These are phyloP conservation scores for Priceomyces fermenticarens DNA, from an alignment of 805 yeast genomes.

Conservation along the genomic window DNA sequence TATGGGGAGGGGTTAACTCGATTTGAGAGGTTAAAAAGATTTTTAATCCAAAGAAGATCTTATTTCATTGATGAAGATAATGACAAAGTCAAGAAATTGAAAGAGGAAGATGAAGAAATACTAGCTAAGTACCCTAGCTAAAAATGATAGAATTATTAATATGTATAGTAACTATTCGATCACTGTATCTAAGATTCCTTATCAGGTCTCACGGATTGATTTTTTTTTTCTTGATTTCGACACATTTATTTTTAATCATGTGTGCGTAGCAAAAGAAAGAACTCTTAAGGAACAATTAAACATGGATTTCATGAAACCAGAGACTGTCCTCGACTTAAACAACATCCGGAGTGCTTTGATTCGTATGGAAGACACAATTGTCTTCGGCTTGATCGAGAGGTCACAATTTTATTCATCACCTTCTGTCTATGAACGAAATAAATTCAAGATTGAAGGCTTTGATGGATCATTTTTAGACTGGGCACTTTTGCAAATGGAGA, in stretches of 20 bases:
- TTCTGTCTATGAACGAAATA: constrained; percentile 63
- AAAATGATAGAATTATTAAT: no score
- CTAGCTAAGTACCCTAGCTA: constrained; percentile 28
- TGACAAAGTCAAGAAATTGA: constrained; percentile 12
- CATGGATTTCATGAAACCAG: constrained; percentile 86
- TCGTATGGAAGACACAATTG: constrained; percentile 95
- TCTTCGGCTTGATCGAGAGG: constrained; percentile 88
- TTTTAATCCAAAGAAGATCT: constrained; percentile 31
- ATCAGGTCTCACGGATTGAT: neutral
- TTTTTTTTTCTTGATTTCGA: neutral
- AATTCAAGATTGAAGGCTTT: constrained; percentile 61
- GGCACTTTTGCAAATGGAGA: constrained; percentile 75
- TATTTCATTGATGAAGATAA: constrained; percentile 17
- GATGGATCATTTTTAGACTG: constrained; percentile 86
- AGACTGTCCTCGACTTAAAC: constrained; percentile 71
- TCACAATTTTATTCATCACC: constrained; percentile 81
- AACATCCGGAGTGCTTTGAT: constrained; percentile 84
- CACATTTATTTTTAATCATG: neutral
- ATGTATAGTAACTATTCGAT: no score
- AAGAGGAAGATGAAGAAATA: constrained; percentile 25
- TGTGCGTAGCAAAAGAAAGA: neutral
- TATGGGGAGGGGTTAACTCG: constrained; percentile 25
- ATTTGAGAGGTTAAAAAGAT: constrained; percentile 31
- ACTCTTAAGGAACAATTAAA: constrained; percentile 4
- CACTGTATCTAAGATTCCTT: neutral